phyloP scores from a whole-genome alignment of 495 filamentous ascomycete species.

The Hypoxylon perforatum region DNA sequence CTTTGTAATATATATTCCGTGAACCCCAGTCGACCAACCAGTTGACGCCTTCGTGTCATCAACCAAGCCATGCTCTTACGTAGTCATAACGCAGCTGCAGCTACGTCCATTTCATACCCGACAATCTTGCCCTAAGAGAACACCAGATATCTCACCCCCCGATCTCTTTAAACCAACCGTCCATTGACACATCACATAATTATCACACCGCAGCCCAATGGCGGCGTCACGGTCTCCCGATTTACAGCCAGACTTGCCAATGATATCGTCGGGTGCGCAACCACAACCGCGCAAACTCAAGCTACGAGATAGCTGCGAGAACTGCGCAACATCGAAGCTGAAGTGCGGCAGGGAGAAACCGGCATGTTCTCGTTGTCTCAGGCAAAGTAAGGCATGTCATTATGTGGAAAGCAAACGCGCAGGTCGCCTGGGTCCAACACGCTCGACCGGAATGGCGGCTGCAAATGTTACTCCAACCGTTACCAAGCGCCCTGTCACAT shows the following conservation, averaged over 20 bases:
- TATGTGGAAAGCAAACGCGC: slow-evolving; percentile 44
- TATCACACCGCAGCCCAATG: neutral
- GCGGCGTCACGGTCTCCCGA: neutral
- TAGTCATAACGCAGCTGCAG: neutral
- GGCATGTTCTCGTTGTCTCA: slow-evolving; percentile 43
- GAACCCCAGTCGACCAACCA: neutral
- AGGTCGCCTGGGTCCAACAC: slow-evolving; percentile 15
- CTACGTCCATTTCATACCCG: neutral
- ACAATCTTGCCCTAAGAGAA: neutral
- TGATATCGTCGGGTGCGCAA: neutral
- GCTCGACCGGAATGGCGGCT: neutral
- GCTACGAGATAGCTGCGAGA: slow-evolving; percentile 32
- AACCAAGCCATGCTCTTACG: neutral
- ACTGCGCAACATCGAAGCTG: slow-evolving; percentile 43
- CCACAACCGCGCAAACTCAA: slow-evolving; percentile 1
- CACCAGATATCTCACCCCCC: neutral
- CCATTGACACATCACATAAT: neutral
- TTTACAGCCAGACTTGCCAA: neutral
- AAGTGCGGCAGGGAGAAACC: slow-evolving; percentile 48
- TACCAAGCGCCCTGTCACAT: neutral
- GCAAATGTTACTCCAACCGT: neutral
- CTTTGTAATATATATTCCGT: neutral
- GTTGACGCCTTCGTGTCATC: neutral
- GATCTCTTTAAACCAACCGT: neutral
- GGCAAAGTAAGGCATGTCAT: slow-evolving; percentile 35